Percentiles rank a stretch among this genome's conserved stretches.
Conservation (phyloP, 2,329 filamentous ascomycete species). For the Aspergillus fumigatus region DNA sequence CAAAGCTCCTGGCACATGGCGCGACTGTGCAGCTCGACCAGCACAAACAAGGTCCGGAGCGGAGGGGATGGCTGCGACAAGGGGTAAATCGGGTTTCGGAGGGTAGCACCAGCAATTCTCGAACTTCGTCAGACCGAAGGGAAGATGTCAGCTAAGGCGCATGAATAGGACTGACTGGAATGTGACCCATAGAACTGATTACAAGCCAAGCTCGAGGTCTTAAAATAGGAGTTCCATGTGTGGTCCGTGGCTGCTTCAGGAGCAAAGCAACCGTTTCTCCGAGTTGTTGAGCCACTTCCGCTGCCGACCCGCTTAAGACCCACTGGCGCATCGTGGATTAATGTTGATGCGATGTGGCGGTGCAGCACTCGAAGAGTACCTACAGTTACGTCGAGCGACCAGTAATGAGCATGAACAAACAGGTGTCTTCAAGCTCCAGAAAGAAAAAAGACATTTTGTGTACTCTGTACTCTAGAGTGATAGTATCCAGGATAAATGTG, state of each 20-base stretch:
- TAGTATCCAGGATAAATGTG: not conserved
- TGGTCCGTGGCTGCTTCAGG: conserved; percentile 3
- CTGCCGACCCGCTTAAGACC: conserved; percentile 24
- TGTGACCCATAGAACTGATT: not conserved
- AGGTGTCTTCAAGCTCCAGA: not conserved
- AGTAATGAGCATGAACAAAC: not conserved
- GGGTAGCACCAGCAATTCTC: not conserved
- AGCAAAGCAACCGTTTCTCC: conserved; percentile 11
- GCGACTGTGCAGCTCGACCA: conserved; percentile 5
- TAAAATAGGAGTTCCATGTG: conserved; percentile 1
- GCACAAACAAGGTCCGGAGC: not conserved
- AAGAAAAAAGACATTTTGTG: too few relatives aligned
- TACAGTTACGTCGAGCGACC: too few relatives aligned
- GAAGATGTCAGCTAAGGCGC: not conserved
- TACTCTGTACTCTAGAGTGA: not conserved
- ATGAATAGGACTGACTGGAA: not conserved
- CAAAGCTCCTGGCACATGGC: conserved; percentile 24
- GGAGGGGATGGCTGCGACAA: conserved; percentile 4
- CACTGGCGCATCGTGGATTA: conserved; percentile 21
- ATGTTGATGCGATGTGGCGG: conserved; percentile 30
- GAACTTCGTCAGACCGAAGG: not conserved
- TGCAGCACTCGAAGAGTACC: conserved; percentile 7
- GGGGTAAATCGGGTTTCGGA: not conserved
- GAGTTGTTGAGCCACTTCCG: conserved; percentile 26
- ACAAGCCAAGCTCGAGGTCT: not conserved